Percentiles rank a stretch among this genome's conserved stretches.
phyloP scores from a whole-genome alignment of 1,284 basidiomycete genomes.

The Cutaneotrichosporon sp. region DNA sequence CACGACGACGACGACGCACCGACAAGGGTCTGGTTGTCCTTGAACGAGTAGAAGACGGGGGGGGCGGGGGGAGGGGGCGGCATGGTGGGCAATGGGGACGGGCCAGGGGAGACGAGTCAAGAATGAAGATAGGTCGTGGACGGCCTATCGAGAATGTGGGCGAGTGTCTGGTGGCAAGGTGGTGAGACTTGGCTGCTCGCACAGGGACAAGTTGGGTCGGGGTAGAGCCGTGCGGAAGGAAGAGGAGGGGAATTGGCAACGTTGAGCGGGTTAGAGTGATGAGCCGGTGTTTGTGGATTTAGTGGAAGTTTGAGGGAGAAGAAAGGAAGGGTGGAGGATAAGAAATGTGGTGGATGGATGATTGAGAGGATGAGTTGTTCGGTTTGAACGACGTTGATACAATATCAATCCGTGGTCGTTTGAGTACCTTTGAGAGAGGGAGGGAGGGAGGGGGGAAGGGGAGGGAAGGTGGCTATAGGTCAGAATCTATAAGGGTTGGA shows the following conservation, averaged over 20 bases:
- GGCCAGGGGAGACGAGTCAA: slow-evolving; percentile 1
- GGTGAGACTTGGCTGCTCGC: not conserved
- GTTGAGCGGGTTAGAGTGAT: not conserved
- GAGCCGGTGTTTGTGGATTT: not conserved
- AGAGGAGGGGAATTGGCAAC: not conserved
- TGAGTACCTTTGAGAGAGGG: too few species aligned
- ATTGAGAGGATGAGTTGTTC: too few species aligned
- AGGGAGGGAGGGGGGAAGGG: too few species aligned
- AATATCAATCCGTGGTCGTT: too few species aligned
- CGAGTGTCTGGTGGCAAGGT: not conserved
- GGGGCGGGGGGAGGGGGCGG: slow-evolving; percentile 55
- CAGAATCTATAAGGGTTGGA: too few species aligned
- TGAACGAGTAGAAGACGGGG: slow-evolving; percentile 77
- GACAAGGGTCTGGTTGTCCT: slow-evolving; percentile 61
- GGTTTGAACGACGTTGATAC: too few species aligned
- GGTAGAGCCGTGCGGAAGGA: not conserved
- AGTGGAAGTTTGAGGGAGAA: too few species aligned
- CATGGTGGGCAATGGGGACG: slow-evolving; percentile 32
- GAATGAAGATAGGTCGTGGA: not conserved
- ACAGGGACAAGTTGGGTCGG: not conserved
- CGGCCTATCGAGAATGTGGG: not conserved
- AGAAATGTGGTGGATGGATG: not conserved
- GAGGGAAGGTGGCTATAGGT: too few species aligned
- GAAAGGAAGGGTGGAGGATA: too few species aligned
- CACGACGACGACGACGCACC: slow-evolving; percentile 30